Evolutionary conservation across 106 monocot genomes (phyloP).

Genomic region (Triglochin maritima): DNA sequence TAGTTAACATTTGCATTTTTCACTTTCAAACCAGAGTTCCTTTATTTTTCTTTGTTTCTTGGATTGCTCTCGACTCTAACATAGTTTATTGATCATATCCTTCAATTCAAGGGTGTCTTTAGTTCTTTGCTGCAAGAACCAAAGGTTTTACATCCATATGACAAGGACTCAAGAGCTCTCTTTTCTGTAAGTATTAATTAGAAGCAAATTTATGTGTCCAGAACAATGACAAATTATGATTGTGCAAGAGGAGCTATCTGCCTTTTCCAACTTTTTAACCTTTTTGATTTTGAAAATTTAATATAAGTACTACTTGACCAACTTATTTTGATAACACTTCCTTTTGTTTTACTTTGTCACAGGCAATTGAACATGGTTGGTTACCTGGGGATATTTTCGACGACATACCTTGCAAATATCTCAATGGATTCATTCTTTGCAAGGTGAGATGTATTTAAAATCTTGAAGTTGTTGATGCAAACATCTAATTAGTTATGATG

Average conservation of each 20-base stretch:
- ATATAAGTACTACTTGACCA: neutral
- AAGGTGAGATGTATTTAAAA: slow-evolving; percentile 22
- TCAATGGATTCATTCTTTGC: slow-evolving; percentile 32
- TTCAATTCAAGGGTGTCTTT: neutral
- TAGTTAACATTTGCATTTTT: neutral
- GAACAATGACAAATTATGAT: neutral
- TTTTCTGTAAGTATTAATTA: neutral
- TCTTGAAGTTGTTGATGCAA: neutral
- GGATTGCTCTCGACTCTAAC: neutral
- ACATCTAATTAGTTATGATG: neutral
- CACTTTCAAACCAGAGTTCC: neutral
- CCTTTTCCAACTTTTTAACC: neutral
- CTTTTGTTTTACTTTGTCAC: neutral
- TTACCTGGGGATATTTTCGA: slow-evolving; percentile 36
- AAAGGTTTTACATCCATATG: slow-evolving; percentile 1
- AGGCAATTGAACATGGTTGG: slow-evolving; percentile 40
- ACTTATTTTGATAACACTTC: neutral
- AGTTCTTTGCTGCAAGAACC: neutral
- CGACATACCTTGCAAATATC: slow-evolving; percentile 30
- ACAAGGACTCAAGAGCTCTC: neutral
- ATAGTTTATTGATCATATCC: neutral
- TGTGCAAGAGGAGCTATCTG: neutral
- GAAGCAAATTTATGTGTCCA: no score
- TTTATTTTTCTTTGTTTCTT: neutral
- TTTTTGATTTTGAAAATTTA: neutral